Percentiles rank a stretch among this genome's conserved stretches.
Evolutionary conservation across 139 green algal genomes (phyloP).

Genomic region (Chlamydomonas applanata): DNA sequence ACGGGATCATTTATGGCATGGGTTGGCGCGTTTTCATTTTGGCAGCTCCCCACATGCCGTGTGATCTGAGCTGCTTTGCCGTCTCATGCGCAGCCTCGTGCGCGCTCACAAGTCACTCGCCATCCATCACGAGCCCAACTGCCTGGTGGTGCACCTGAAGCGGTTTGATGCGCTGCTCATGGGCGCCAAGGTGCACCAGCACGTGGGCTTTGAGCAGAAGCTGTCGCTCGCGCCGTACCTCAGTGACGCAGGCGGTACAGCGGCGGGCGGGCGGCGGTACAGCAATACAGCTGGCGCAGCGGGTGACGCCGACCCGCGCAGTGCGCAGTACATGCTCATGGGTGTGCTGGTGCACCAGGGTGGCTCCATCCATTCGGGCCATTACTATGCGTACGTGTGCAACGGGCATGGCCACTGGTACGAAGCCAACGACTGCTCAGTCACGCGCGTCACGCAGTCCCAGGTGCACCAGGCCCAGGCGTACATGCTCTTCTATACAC

Average conservation of each 20-base stretch:
- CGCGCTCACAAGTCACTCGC: slow-evolving; percentile 42
- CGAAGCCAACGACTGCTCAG: slow-evolving; percentile 1
- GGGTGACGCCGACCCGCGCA: background rate
- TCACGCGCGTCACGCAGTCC: background rate
- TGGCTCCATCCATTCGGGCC: slow-evolving; percentile 25
- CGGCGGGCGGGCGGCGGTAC: background rate
- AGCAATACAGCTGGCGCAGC: background rate
- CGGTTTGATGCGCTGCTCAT: slow-evolving; percentile 24
- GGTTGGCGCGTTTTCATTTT: too few relatives aligned
- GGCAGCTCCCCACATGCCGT: too few relatives aligned
- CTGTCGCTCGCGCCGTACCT: slow-evolving; percentile 76
- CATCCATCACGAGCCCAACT: slow-evolving; percentile 75
- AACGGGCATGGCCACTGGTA: background rate
- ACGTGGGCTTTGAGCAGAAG: slow-evolving; percentile 67
- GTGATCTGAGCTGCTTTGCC: too few relatives aligned
- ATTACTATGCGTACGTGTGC: slow-evolving; percentile 4
- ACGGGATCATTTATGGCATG: too few relatives aligned
- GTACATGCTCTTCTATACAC: slow-evolving; percentile 9
- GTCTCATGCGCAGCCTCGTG: slow-evolving; percentile 5
- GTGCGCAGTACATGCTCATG: slow-evolving; percentile 69
- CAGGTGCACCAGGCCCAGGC: background rate
- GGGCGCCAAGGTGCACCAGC: slow-evolving; percentile 70
- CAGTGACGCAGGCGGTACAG: background rate
- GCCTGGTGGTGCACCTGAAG: slow-evolving; percentile 89
- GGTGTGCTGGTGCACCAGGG: slow-evolving; percentile 84